Evolutionary conservation across 768 basidiomycete species (phyloP).

Genomic region (Obba rivulosa): DNA sequence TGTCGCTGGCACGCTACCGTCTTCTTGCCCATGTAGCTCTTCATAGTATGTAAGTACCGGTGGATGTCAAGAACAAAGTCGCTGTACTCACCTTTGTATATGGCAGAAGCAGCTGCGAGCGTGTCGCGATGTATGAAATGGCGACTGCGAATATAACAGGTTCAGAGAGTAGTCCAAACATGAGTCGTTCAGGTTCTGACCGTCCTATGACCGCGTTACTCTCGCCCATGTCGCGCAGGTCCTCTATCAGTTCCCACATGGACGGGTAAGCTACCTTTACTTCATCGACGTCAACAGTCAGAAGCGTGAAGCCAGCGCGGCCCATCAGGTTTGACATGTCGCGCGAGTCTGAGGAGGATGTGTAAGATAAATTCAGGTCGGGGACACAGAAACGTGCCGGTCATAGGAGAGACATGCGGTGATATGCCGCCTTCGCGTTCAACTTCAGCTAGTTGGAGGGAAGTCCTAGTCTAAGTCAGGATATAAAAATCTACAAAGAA

Average conservation of each 20-base stretch:
- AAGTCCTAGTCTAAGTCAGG: conserved; percentile 50
- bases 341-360: conserved; percentile 59
- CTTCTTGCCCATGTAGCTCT: conserved; percentile 84
- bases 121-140: conserved; percentile 78
- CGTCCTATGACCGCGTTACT: conserved; percentile 85
- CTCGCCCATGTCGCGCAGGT: conserved; percentile 96
- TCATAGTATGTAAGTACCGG: neutral
- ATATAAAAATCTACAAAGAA: neutral
- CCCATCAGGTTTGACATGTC: conserved; percentile 91
- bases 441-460: conserved; percentile 88
- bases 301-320: conserved; percentile 87
- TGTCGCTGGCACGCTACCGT: conserved; percentile 86
- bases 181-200: conserved; percentile 35
- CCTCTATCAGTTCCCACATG: conserved; percentile 94
- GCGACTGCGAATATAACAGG: conserved; percentile 39
- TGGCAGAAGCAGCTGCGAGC: conserved; percentile 83
- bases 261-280: conserved; percentile 85
- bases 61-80: neutral
- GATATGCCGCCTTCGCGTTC: conserved; percentile 96
- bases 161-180: neutral
- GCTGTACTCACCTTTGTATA: conserved; percentile 75
- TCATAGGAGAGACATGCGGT: conserved; percentile 97
- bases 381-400: conserved; percentile 47
- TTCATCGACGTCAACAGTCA: conserved; percentile 96
- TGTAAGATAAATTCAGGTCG: neutral